phyloP scores from a whole-genome alignment of 495 filamentous ascomycete genomes.

The Annulohypoxylon bovei region DNA sequence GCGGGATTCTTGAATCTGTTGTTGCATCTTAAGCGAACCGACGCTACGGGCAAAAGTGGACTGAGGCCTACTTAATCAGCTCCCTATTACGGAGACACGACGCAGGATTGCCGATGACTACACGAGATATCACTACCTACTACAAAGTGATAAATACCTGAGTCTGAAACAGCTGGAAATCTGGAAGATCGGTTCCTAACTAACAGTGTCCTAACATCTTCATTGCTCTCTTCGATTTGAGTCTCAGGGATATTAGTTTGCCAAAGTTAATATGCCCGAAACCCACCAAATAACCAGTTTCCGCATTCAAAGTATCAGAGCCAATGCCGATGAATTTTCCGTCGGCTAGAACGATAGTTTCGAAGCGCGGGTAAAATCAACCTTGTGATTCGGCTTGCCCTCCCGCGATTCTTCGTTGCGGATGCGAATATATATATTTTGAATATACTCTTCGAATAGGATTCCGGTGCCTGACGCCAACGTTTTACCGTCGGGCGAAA shows the following conservation, averaged over 20 bases:
- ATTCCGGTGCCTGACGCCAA: not conserved
- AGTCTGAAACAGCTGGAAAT: too few relatives aligned
- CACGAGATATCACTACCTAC: conserved; percentile 10
- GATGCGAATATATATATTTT: not conserved
- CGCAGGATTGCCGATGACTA: conserved; percentile 1
- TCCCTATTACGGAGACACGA: conserved; percentile 3
- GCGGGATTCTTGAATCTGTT: not conserved
- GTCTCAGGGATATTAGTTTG: too few relatives aligned
- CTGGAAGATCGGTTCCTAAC: too few relatives aligned
- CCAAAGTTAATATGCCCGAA: too few relatives aligned
- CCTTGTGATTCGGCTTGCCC: not conserved
- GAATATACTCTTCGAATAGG: not conserved
- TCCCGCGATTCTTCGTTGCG: not conserved
- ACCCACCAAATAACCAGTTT: too few relatives aligned
- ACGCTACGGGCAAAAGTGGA: conserved; percentile 16
- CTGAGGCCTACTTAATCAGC: not conserved
- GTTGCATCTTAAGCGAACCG: not conserved
- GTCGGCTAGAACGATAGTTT: too few relatives aligned
- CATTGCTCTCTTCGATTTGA: too few relatives aligned
- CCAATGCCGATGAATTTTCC: not conserved
- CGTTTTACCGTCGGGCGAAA: not conserved
- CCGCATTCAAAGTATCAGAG: not conserved
- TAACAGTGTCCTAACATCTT: too few relatives aligned
- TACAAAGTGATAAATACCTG: not conserved
- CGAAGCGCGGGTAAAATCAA: not conserved